phyloP scores from a whole-genome alignment of 495 filamentous ascomycete genomes.

The Podospora conica region DNA sequence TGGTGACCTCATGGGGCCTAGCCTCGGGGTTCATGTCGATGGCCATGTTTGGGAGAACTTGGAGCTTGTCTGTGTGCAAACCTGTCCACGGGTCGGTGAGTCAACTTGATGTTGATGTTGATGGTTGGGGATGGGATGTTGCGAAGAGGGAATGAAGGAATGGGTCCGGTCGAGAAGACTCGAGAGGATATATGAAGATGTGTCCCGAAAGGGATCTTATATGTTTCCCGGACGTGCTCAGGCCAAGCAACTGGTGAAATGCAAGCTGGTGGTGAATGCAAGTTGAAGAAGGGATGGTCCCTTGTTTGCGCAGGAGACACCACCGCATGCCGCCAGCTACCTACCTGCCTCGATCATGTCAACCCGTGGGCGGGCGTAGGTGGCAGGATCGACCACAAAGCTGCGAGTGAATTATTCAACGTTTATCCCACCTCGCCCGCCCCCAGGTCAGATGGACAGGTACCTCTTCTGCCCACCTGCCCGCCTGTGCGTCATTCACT shows the following conservation, averaged over 20 bases:
- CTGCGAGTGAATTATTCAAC: not conserved
- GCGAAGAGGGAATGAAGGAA: not conserved
- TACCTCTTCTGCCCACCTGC: not conserved
- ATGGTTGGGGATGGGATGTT: not conserved
- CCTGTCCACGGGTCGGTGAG: not conserved
- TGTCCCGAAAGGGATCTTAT: not conserved
- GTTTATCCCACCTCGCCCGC: not conserved
- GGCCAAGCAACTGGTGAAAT: not conserved
- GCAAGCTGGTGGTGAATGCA: not conserved
- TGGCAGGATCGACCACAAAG: not conserved
- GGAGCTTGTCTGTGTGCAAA: not conserved
- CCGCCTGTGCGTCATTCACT: conserved; percentile 5
- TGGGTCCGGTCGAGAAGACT: not conserved
- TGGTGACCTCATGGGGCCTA: not conserved
- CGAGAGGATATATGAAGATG: not conserved
- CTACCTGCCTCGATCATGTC: not conserved
- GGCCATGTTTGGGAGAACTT: conserved; percentile 9
- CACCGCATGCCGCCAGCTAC: not conserved
- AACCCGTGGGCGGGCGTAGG: not conserved
- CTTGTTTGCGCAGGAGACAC: not conserved
- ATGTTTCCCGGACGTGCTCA: not conserved
- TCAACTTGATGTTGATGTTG: not conserved
- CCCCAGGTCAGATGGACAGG: conserved; percentile 2
- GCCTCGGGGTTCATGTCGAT: not conserved
- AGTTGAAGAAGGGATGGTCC: not conserved